These are phyloP conservation scores for Lentinus polychrous DNA, from an alignment of 1,284 basidiomycete species.

Conservation along the genomic window DNA sequence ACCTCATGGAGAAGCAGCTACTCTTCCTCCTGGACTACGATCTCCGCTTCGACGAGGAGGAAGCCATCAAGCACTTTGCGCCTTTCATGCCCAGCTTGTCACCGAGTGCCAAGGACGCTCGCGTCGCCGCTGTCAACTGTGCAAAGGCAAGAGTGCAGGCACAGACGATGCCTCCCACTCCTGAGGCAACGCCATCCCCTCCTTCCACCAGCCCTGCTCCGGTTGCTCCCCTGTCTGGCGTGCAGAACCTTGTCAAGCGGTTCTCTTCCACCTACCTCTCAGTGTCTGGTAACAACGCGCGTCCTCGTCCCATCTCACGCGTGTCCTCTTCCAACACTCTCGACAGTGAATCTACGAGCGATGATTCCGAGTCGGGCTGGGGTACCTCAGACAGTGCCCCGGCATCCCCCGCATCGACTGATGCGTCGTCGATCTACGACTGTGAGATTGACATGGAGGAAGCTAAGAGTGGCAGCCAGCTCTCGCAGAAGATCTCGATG, in stretches of 20 bases:
- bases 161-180: constrained; percentile 32
- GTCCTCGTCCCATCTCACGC: constrained; percentile 21
- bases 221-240: constrained; percentile 21
- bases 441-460: constrained; percentile 36
- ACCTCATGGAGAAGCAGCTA: constrained; percentile 95
- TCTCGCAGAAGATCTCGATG: constrained; percentile 27
- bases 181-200: constrained; percentile 20
- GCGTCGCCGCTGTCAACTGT: constrained; percentile 49
- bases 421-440: constrained; percentile 45
- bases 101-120: constrained; percentile 34
- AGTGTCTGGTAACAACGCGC: constrained; percentile 15
- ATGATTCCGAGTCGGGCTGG: constrained; percentile 56
- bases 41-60: constrained; percentile 77
- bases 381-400: constrained; percentile 59
- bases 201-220: constrained; percentile 23
- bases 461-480: constrained; percentile 16
- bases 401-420: constrained; percentile 35
- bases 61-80: constrained; percentile 57
- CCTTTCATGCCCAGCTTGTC: constrained; percentile 46
- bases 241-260: constrained; percentile 49
- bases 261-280: constrained; percentile 43
- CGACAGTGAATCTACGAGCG: constrained; percentile 36
- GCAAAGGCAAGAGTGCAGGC: constrained; percentile 53
- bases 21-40: constrained; percentile 86
- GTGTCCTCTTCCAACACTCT: constrained; percentile 26